These are phyloP conservation scores for Linnemannia elongata DNA, from an alignment of 192 early-diverging fungal genomes.

Conservation along the genomic window DNA sequence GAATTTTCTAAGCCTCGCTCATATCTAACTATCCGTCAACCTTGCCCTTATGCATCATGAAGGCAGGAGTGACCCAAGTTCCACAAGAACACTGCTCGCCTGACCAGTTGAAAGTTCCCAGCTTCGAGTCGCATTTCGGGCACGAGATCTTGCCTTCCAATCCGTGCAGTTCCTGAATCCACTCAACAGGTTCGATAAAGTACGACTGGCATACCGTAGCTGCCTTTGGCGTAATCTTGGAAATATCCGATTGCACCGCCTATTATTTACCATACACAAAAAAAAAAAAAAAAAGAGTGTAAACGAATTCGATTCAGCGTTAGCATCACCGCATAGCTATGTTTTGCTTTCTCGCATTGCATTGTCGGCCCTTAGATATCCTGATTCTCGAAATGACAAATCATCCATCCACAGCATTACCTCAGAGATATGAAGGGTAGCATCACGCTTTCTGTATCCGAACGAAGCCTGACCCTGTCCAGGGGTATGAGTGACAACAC, in stretches of 20 bases:
- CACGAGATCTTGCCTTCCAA: conserved; percentile 80
- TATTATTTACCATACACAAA: conserved; percentile 24
- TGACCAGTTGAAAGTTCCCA: conserved; percentile 87
- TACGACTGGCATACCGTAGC: conserved; percentile 74
- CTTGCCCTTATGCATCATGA: conserved; percentile 80
- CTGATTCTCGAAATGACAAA: not conserved
- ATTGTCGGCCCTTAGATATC: too few relatives aligned
- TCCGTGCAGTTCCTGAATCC: conserved; percentile 78
- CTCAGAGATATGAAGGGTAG: conserved; percentile 56
- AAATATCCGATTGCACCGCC: conserved; percentile 41
- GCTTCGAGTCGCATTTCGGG: conserved; percentile 83
- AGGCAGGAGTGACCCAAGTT: conserved; percentile 84
- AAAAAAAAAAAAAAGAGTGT: conserved; percentile 27
- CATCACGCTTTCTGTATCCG: conserved; percentile 79
- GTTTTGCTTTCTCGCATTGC: too few relatives aligned
- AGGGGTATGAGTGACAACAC: conserved; percentile 76
- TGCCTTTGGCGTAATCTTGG: conserved; percentile 16
- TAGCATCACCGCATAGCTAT: too few relatives aligned
- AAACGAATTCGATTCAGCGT: not conserved
- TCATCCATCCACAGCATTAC: not conserved
- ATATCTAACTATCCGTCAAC: conserved; percentile 68
- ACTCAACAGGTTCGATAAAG: conserved; percentile 89
- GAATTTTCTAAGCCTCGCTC: not conserved
- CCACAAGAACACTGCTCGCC: conserved; percentile 86
- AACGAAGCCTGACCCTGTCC: conserved; percentile 82